These are phyloP conservation scores for Saccharum spontaneum DNA, from an alignment of 176 grass and related monocot species.

Conservation along the genomic window DNA sequence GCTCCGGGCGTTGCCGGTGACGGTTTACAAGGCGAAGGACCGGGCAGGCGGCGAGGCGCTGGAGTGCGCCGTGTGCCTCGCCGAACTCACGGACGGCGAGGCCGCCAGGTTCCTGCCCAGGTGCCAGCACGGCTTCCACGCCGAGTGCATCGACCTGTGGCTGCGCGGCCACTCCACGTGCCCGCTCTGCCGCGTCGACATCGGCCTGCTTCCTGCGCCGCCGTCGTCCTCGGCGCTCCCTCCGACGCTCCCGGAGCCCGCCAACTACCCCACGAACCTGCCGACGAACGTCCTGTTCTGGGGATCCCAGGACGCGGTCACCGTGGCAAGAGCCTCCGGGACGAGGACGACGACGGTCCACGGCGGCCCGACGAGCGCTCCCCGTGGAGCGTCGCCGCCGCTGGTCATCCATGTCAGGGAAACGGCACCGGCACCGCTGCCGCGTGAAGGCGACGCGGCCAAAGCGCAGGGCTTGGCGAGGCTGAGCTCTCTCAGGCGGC, in stretches of 20 bases:
- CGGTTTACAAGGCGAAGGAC: conserved; percentile 43
- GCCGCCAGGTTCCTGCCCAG: conserved; percentile 41
- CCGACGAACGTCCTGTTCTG: conserved; percentile 67
- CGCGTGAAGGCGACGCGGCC: not conserved
- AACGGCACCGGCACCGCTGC: not conserved
- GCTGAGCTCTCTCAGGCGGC: conserved; percentile 34
- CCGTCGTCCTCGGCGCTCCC: conserved; percentile 41
- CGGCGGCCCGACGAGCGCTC: conserved; percentile 12
- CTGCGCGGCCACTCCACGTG: conserved; percentile 69
- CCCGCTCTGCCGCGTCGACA: conserved; percentile 65
- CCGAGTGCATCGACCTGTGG: conserved; percentile 65
- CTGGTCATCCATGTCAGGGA: conserved; percentile 60
- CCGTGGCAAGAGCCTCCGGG: not conserved
- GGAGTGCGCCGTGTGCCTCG: conserved; percentile 72
- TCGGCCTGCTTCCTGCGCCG: conserved; percentile 29
- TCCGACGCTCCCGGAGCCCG: conserved; percentile 55
- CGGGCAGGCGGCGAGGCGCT: conserved; percentile 34
- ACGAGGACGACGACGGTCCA: not conserved
- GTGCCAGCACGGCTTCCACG: conserved; percentile 75
- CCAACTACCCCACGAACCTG: conserved; percentile 46
- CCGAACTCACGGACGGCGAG: conserved; percentile 65
- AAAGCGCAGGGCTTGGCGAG: conserved; percentile 14
- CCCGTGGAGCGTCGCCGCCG: conserved; percentile 12
- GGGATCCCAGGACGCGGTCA: conserved; percentile 34
- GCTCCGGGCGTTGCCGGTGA: conserved; percentile 37